Evolutionary conservation across 2,329 filamentous ascomycete genomes (phyloP).

Genomic region (Pseudogymnoascus sp.): DNA sequence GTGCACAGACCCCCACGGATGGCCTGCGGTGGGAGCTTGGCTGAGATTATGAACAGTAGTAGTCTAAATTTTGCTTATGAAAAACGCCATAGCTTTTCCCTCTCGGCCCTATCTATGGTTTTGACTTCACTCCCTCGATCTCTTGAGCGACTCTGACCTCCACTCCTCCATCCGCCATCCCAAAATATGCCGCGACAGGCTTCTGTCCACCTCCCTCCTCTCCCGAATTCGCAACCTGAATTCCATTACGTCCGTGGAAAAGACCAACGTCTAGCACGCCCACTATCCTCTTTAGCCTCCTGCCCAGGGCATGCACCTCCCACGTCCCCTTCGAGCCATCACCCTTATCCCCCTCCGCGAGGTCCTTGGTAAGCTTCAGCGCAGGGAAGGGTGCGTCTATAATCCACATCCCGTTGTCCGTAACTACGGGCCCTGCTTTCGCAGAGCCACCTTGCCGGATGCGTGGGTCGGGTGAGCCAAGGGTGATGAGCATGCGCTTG

Average conservation of each 20-base stretch:
- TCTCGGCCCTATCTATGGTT: constrained; percentile 12
- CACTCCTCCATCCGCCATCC: constrained; percentile 69
- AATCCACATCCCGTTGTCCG: constrained; percentile 81
- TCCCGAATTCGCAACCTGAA: constrained; percentile 54
- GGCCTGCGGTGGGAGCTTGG: neutral
- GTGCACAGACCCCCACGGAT: neutral
- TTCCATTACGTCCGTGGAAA: constrained; percentile 75
- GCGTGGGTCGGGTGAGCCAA: constrained; percentile 65
- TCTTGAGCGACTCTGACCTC: constrained; percentile 41
- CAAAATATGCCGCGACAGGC: constrained; percentile 91
- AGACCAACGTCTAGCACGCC: constrained; percentile 89
- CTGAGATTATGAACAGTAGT: neutral
- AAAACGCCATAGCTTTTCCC: too few relatives aligned
- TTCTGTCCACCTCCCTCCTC: constrained; percentile 68
- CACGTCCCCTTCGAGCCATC: constrained; percentile 60
- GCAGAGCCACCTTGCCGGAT: constrained; percentile 65
- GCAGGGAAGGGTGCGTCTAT: constrained; percentile 84
- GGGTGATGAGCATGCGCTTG: constrained; percentile 57
- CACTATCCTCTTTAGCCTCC: constrained; percentile 68
- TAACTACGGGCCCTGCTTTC: constrained; percentile 77
- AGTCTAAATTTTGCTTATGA: neutral
- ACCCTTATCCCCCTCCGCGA: constrained; percentile 35
- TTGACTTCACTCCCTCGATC: constrained; percentile 21
- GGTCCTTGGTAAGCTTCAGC: constrained; percentile 55
- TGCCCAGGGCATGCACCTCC: constrained; percentile 70